Base-by-base conservation (phyloP, 176 grass and related monocot genomes). In the Ensete ventricosum region DNA sequence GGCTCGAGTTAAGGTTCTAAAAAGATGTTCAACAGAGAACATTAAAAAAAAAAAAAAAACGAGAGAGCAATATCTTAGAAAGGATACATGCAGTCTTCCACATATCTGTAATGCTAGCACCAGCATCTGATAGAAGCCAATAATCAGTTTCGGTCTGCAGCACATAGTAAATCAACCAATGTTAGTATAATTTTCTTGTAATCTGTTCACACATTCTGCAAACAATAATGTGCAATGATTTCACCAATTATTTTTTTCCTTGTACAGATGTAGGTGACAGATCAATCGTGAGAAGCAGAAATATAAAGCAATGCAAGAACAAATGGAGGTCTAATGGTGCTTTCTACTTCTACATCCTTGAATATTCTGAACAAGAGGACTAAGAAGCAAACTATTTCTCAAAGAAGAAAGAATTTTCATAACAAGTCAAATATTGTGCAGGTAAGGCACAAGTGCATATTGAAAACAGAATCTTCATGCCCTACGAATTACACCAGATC, bases 41-140 rank as follows among this genome's bases (percentile, higher is more conserved):
- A 64, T 53, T 58, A 71, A 70, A 78, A 19, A 43, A 43, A 43
- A 25, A 25, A 25, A 25, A 25, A 25, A 1, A 25, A n/a, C n/a
- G 22, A 23, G 82, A 54, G 54, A 66, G 19, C 79, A 81, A 27
- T 54, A 73, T 81, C 78, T 59, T 76, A 25, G 14, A 85, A 78
- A 91, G 88, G 88, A 99, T 99, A 91, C 95, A n/a, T 52, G 81
- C 59, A 81, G 88, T 71, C 76, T 78, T 83, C 90, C 90, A 99
- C 49, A 94, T 89, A 80, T 99, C 88, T 34, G 88, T 89, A 67
- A 89, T 89, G 73, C 88, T 94, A 66, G 84, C 82, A 75, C 77
- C 84, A 23, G 60, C 63, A 34, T 91, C 90, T 76, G 86, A 87
- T 82, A 88, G 78, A 72, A 99, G 91, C 90, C 86, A 94, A 76